A percentile compares a stretch with the other conserved stretches of the same genome.
Evolutionary conservation across 2,329 filamentous ascomycete species (phyloP).

Genomic region (Zymoseptoria crescenta): DNA sequence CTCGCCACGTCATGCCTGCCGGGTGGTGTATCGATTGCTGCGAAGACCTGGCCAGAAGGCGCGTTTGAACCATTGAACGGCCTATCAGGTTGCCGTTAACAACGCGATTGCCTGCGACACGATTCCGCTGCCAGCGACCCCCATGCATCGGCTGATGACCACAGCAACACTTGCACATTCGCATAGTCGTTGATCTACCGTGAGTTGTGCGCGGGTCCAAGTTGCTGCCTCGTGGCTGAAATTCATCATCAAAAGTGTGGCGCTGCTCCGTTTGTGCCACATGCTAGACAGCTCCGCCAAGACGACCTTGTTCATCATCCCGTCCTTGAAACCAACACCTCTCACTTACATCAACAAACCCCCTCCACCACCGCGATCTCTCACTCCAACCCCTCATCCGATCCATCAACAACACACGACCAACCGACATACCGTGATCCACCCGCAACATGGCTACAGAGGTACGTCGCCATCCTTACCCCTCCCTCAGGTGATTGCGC

Average conservation of each 20-base stretch:
- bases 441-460: slow-evolving; percentile 49
- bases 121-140: not conserved
- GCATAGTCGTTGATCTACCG: not conserved
- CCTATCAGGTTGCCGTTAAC: not conserved
- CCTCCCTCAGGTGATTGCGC: slow-evolving; percentile 23
- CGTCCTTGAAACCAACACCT: not conserved
- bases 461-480: slow-evolving; percentile 43
- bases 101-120: not conserved
- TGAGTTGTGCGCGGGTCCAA: not conserved
- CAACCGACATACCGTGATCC: not conserved
- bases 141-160: too few relatives aligned
- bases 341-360: slow-evolving; percentile 1
- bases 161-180: not conserved
- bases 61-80: not conserved
- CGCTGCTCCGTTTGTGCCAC: not conserved
- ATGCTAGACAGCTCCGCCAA: not conserved
- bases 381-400: not conserved
- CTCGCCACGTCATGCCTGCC: not conserved
- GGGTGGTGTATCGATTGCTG: not conserved
- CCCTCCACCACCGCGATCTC: not conserved
- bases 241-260: not conserved
- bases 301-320: not conserved
- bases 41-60: not conserved
- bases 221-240: not conserved
- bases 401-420: not conserved